Base-by-base conservation (phyloP, 192 early-diverging fungal genomes). In the Helicostylum pulchrum region DNA sequence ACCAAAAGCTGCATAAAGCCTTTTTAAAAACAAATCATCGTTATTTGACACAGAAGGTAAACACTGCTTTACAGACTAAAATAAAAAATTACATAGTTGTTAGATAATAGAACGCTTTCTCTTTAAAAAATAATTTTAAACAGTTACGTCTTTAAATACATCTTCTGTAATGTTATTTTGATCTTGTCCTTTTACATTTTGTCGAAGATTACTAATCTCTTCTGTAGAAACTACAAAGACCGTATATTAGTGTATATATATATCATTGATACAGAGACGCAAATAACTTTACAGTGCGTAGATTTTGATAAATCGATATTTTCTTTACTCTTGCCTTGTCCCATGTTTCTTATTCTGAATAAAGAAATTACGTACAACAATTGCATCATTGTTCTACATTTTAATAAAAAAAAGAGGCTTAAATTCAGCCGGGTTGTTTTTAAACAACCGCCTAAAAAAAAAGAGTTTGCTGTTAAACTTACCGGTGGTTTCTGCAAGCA, bases 1-100 rank as follows among this genome's bases (percentile, higher is more conserved):
- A 55, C 92, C 90, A 72, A 92, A 92, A 12, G 90, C 89, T 47
- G 89, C 83, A 69, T 89, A 92, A 8, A 92, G 66, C 46, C 90
- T 76, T 63, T 88, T 87, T 61, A 92, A 66, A 71, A 92, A 92
- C 9, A 90, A 69, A 70, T 88, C 89, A 66, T 74, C 89, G 68
- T 61, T 71, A 65, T 65, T 79, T 52, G 70, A 85, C 61, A 86
- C 83, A 79, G 60, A 66, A 53, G 68, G 74, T 1, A 87, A 77
- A 65, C 81, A 80, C 26, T 79, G 79, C 63, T 75, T 70, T 3
- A 85, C 73, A 7, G 82, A 78, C 84, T 85, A 2, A 62, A 20
- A 43, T 39, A 10, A 49, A 48, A 54, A 11, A 47, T 45, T 17
- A 43, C 30, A 14, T 21, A 34, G 43, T 11, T 36, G 7, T 26